Conservation (phyloP, 2,329 filamentous ascomycete genomes). For the Aspergillus unguis region DNA sequence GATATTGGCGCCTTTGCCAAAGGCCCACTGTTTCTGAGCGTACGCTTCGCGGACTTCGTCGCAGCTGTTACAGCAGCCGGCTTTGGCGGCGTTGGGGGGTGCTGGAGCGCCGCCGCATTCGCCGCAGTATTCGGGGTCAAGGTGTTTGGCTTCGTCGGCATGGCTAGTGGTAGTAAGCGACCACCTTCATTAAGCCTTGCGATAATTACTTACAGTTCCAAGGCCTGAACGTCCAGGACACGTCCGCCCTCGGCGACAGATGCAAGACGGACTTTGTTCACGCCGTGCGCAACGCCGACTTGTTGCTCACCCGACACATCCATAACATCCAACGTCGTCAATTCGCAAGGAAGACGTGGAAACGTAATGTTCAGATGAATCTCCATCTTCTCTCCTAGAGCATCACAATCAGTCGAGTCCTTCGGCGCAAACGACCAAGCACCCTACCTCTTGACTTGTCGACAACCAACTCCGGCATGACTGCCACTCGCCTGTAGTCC, state of each 20-base stretch:
- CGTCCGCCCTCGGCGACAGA: conserved; percentile 70
- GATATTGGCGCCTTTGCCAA: conserved; percentile 85
- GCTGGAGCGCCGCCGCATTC: conserved; percentile 87
- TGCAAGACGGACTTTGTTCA: conserved; percentile 82
- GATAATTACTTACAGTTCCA: conserved; percentile 58
- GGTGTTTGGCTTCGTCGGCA: conserved; percentile 66
- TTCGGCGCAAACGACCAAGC: background rate
- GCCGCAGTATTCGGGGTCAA: conserved; percentile 90
- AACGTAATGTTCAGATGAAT: conserved; percentile 98
- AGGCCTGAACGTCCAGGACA: conserved; percentile 66
- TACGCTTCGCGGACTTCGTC: conserved; percentile 96
- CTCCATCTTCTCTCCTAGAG: conserved; percentile 89
- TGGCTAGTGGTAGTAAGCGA: conserved; percentile 51
- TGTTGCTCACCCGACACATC: conserved; percentile 97
- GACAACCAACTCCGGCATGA: conserved; percentile 89
- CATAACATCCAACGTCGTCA: conserved; percentile 97
- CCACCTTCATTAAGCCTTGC: background rate
- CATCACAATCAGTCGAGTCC: no score
- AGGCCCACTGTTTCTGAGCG: conserved; percentile 84
- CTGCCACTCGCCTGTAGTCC: conserved; percentile 80
- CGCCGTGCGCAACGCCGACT: conserved; percentile 85
- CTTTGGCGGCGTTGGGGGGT: conserved; percentile 67
- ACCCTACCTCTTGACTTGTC: conserved; percentile 85
- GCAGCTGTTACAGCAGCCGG: conserved; percentile 95
- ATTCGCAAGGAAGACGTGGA: conserved; percentile 87